phyloP scores from a whole-genome alignment of 495 filamentous ascomycete genomes.

The Cercophora newfieldiana region DNA sequence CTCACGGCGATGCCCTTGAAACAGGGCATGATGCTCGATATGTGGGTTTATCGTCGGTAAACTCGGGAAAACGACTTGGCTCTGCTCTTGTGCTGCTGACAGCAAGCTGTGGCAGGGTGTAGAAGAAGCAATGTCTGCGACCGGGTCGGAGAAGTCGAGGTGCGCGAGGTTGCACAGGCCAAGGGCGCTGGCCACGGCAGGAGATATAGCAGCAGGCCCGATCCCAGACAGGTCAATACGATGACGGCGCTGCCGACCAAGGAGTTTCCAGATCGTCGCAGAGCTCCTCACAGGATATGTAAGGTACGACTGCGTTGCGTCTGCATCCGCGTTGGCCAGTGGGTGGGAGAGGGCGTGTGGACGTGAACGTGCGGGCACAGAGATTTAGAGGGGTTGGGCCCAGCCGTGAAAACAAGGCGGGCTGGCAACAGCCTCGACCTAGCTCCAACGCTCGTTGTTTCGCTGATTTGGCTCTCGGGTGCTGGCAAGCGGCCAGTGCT shows the following conservation, averaged over 20 bases:
- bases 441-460: neutral
- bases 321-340: conserved; percentile 12
- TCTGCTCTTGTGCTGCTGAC: neutral
- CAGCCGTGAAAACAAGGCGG: conserved; percentile 6
- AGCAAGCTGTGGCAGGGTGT: neutral
- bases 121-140: neutral
- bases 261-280: neutral
- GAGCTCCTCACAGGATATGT: neutral
- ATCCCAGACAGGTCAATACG: neutral
- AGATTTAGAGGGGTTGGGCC: conserved; percentile 30
- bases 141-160: neutral
- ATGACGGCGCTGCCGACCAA: neutral
- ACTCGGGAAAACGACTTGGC: neutral
- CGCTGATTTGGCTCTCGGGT: neutral
- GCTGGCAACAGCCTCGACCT: conserved; percentile 3
- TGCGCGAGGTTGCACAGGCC: neutral
- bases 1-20: conserved; percentile 97
- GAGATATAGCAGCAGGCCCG: conserved; percentile 4
- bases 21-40: conserved; percentile 72
- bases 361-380: conserved; percentile 22
- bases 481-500: neutral
- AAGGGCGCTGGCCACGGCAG: neutral
- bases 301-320: conserved; percentile 9
- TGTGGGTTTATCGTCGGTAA: neutral
- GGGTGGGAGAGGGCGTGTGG: conserved; percentile 15